phyloP scores from a whole-genome alignment of 169 alveolate species.

The Cyclospora cayetanensis region DNA sequence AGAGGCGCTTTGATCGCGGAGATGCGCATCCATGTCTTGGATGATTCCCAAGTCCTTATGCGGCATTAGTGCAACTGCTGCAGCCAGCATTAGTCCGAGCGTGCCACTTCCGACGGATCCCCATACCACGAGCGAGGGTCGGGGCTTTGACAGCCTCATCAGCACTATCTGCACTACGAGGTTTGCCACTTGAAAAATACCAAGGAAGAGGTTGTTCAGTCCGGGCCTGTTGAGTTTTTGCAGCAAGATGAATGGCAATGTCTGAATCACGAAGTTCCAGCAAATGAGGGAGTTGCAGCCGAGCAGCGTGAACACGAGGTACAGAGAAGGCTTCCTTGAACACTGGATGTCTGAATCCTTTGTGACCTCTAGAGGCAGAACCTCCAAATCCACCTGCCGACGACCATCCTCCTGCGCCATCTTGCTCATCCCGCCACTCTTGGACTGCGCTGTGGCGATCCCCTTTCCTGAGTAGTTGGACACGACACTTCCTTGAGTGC shows the following conservation, averaged over 20 bases:
- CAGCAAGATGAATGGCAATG: not conserved
- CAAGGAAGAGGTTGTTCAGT: not conserved
- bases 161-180: not conserved
- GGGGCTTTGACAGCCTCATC: not conserved
- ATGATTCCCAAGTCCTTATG: not conserved
- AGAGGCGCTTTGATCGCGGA: not conserved
- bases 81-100: not conserved
- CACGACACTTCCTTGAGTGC: too few relatives aligned
- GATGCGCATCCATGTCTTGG: not conserved
- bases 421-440: too few relatives aligned
- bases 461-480: too few relatives aligned
- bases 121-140: not conserved
- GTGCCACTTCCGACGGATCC: not conserved
- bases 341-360: not conserved
- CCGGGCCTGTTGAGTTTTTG: not conserved
- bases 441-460: too few relatives aligned
- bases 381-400: not conserved
- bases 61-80: not conserved
- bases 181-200: not conserved
- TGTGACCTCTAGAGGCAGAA: not conserved
- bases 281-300: not conserved
- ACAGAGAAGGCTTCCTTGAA: not conserved
- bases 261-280: slow-evolving; percentile 5
- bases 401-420: too few relatives aligned
- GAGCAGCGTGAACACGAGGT: not conserved